Evolutionary conservation across 768 basidiomycete species (phyloP).

Genomic region (Tulasnella sp.): DNA sequence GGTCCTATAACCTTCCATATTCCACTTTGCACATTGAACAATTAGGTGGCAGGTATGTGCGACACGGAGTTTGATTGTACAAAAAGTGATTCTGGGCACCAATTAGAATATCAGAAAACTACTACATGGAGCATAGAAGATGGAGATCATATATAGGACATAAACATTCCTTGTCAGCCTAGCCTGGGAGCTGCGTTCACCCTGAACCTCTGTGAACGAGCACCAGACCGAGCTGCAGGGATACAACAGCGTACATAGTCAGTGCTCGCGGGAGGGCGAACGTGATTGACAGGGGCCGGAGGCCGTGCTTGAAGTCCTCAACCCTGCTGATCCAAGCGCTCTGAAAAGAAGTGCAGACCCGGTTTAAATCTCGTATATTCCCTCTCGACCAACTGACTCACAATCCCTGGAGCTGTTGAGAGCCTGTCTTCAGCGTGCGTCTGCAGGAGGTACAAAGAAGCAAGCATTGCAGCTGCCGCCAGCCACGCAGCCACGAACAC

Average conservation of each 20-base stretch:
- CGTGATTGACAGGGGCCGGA: slow-evolving; percentile 14
- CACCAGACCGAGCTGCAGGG: background rate
- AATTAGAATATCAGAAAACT: too few relatives aligned
- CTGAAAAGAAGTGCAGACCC: background rate
- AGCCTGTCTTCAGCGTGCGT: background rate
- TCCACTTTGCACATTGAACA: too few relatives aligned
- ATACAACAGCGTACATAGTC: background rate
- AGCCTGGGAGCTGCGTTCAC: background rate
- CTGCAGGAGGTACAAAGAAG: background rate
- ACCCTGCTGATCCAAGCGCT: slow-evolving; percentile 8
- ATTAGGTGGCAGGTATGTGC: too few relatives aligned
- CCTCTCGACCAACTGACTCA: background rate
- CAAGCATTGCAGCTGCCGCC: background rate
- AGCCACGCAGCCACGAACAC: background rate
- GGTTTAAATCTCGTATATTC: background rate
- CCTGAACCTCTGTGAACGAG: background rate
- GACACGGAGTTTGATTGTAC: too few relatives aligned
- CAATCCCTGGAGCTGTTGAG: background rate
- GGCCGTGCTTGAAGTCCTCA: slow-evolving; percentile 3
- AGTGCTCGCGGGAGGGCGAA: slow-evolving; percentile 5
- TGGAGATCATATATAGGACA: too few relatives aligned
- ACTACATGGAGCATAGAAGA: too few relatives aligned
- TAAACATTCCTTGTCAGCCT: background rate
- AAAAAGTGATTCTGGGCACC: too few relatives aligned
- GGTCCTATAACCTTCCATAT: too few relatives aligned